Evolutionary conservation across 148 eudicot species (phyloP), one percentile per base, ranked within the genome.

Genomic region (Fagopyrum esculentum): DNA sequence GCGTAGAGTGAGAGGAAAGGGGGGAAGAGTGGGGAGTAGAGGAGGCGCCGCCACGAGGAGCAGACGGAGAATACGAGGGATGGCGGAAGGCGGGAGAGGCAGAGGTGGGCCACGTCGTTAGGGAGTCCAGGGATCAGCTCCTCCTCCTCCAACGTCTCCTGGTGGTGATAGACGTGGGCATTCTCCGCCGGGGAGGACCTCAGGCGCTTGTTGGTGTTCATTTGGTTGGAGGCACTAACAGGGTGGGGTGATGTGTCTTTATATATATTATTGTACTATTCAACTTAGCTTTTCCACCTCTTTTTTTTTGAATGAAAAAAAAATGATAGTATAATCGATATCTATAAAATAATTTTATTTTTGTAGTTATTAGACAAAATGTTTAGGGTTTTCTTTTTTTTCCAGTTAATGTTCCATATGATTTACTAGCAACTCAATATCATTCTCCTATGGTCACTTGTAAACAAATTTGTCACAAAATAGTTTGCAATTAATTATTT

Each of bases 41-140:
- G 63, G 61, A 93, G 75, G 16, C 77, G 79, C 3, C 97, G 87
- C 98, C 97, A 93, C 0, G 85, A 76, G 35, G 57, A 80, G 79
- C 83, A 84, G 44, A 89, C 87, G 45, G 87, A 80, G 86, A 64
- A 89, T 55, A 93, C 84, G 3, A 47, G 73, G 15, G 86, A 76
- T 0, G 97, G 93, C 30, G 75, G 90, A 52, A 91, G 72, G 16
- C 44, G 68, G 10, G 86, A 82, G 29, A 93, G 89, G 77, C 83
- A 77, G 40, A 90, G 71, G 0, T 87, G 86, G 9, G 98, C 83
- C 40, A 93, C 74, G 79, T 91, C 79, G 47, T 93, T 87, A 0
- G 98, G 97, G 0, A 93, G 82, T 0, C 93, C 97, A 0, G 93
- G 95, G 4, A 93, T 80, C 2, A 93, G 77, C 11, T 83, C 78